Evolutionary conservation across 176 grass and related monocot genomes (phyloP).

Genomic region (Raddia guianensis): DNA sequence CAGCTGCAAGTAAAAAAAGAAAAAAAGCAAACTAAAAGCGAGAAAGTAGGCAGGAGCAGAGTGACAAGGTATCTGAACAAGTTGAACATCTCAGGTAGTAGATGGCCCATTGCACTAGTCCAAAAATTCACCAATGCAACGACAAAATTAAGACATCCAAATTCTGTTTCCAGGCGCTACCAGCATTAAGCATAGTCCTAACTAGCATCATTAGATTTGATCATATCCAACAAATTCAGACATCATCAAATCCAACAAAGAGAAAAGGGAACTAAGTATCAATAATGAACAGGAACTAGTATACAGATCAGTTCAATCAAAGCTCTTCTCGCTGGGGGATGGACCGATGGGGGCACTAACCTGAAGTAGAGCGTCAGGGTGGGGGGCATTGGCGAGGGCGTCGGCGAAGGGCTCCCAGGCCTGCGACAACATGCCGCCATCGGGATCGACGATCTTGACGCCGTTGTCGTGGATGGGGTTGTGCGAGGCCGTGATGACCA

Average conservation of each 20-base stretch:
- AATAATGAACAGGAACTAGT: neutral
- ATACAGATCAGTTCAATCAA: neutral
- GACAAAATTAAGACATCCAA: neutral
- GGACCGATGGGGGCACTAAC: constrained; percentile 14
- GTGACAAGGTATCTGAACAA: neutral
- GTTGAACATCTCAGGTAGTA: neutral
- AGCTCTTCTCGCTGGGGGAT: neutral
- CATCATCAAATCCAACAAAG: neutral
- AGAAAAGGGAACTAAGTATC: neutral
- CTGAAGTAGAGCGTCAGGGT: constrained; percentile 64
- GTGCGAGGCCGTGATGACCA: constrained; percentile 92
- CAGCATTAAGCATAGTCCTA: neutral
- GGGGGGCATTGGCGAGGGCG: constrained; percentile 68
- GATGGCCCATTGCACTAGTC: neutral
- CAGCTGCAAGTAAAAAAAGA: constrained; percentile 50
- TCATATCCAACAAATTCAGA: neutral
- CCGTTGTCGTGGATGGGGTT: constrained; percentile 80
- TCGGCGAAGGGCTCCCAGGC: constrained; percentile 89
- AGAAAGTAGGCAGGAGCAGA: neutral
- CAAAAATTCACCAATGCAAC: neutral
- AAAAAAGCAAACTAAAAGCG: neutral
- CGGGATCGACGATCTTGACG: constrained; percentile 84
- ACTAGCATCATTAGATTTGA: neutral
- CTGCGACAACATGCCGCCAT: constrained; percentile 88
- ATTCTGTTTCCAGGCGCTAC: neutral